Base-by-base conservation (phyloP, 805 yeast genomes). In the Wickerhamomyces hampshirensis region DNA sequence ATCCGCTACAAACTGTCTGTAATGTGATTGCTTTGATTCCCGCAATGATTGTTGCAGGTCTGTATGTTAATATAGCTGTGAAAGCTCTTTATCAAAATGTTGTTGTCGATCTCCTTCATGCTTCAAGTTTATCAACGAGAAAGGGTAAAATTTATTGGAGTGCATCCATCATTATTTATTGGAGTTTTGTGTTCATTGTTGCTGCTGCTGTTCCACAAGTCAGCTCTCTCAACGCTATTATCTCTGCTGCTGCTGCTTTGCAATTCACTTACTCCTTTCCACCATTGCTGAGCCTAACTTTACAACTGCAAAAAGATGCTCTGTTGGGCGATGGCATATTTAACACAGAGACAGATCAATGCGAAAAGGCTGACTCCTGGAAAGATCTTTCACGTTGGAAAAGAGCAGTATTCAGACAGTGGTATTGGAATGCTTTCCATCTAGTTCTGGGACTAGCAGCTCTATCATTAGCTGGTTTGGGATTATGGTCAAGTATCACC, bases 51-150 rank as follows among this genome's bases (percentile, higher is more conserved):
- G 74, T 73, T 24, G 70, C 66, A 26, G 63, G 63, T 12, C 58
- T 70, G 38, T 70, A 66, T 43, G 72, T 71, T 18, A 69, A 70
- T 49, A 59, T 70, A 31, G 72, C 72, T 27, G 51, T 66, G 40
- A 70, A 70, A 53, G 66, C 65, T n/a, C 37, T 62, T 18, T 70
- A 68, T 57, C 63, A 62, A 15, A 40, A 37, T 30, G 18, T 40
- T 11, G 36, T 40, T 10, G 36, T 40, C 29, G 44, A 40, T 30
- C 18, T 50, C 9, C 38, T 52, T 34, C 41, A 43, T 15, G 39
- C 46, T 3, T 48, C 58, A 11, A 38, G 39, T 19, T 36, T 54
- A 11, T 37, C 39, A 6, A 46, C 58, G 5, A 43, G 33, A 18
- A 13, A 14, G 15, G 60, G 60, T 14, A 48, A 52, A 30, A 24